Conservation (phyloP, 495 filamentous ascomycete genomes). For the Neohortaea acidophila region DNA sequence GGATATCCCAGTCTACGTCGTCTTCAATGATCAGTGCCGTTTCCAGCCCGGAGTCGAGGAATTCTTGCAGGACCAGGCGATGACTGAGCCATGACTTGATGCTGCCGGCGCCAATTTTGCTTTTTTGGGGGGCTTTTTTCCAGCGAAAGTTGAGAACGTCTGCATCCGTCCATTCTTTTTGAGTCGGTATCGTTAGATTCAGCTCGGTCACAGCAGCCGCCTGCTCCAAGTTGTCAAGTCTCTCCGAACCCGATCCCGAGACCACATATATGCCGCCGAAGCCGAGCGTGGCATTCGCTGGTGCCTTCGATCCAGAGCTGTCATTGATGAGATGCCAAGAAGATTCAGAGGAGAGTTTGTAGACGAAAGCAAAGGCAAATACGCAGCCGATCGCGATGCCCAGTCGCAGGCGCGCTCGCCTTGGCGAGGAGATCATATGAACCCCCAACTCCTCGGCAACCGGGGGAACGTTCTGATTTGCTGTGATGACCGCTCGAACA, state of each 20-base stretch:
- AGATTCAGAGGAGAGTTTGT: no score
- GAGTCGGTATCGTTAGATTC: constrained; percentile 22
- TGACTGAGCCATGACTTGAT: constrained; percentile 25
- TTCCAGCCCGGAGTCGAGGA: constrained; percentile 29
- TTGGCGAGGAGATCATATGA: no score
- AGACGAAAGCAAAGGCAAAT: no score
- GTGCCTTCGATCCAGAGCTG: neutral
- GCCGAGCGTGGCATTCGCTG: constrained; percentile 21
- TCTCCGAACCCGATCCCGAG: constrained; percentile 18
- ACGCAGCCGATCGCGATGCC: no score
- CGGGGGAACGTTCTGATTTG: no score
- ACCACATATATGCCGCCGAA: constrained; percentile 25
- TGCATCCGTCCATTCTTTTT: constrained; percentile 23
- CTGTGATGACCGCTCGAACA: no score
- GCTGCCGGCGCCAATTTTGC: constrained; percentile 18
- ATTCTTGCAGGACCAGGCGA: constrained; percentile 14
- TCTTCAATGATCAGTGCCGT: constrained; percentile 35
- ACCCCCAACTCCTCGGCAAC: no score
- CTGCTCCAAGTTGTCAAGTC: constrained; percentile 16
- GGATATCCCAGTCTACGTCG: constrained; percentile 35
- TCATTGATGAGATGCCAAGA: no score
- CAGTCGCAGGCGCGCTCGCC: no score
- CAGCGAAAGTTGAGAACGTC: constrained; percentile 19
- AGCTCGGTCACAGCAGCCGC: constrained; percentile 26
- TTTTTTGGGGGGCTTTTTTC: constrained; percentile 2